Conservation (phyloP, 2,329 filamentous ascomycete species). For the Aureobasidium sp. region DNA sequence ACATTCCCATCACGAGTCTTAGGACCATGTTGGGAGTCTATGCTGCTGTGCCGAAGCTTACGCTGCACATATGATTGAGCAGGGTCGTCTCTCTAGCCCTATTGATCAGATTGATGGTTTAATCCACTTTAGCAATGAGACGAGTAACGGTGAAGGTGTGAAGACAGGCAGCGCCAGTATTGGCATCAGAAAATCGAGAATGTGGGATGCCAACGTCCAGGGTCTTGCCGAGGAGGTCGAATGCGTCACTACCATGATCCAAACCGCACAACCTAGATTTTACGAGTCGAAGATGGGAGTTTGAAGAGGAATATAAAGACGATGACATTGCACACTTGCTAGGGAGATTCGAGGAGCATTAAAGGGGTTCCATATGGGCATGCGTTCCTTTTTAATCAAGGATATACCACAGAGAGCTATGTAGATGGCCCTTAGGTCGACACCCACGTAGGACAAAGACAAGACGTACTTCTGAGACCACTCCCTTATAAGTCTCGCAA, state of each 20-base stretch:
- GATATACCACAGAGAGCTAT: too few species aligned
- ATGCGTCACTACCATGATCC: constrained; percentile 73
- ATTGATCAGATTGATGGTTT: constrained; percentile 90
- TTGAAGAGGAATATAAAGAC: background rate
- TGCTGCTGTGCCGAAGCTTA: constrained; percentile 77
- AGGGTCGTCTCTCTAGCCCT: constrained; percentile 74
- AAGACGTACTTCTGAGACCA: too few species aligned
- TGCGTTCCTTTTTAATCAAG: background rate
- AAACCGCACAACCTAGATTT: constrained; percentile 64
- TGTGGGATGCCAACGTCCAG: constrained; percentile 86
- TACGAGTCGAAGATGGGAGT: constrained; percentile 17
- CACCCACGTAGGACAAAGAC: too few species aligned
- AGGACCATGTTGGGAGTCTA: constrained; percentile 70
- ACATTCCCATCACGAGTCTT: constrained; percentile 56
- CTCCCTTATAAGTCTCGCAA: too few species aligned
- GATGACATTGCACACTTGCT: background rate
- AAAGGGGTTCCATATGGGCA: background rate
- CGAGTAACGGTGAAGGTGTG: constrained; percentile 32
- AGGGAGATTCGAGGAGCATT: background rate
- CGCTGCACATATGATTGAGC: constrained; percentile 91
- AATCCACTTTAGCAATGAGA: constrained; percentile 79
- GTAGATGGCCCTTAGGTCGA: too few species aligned
- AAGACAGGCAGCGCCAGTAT: constrained; percentile 24
- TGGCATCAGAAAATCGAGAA: constrained; percentile 63
- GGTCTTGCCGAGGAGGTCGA: constrained; percentile 84